Evolutionary conservation across 1,284 basidiomycete genomes (phyloP), one percentile per base, ranked within the genome.

Genomic region (Takashimella koratensis): DNA sequence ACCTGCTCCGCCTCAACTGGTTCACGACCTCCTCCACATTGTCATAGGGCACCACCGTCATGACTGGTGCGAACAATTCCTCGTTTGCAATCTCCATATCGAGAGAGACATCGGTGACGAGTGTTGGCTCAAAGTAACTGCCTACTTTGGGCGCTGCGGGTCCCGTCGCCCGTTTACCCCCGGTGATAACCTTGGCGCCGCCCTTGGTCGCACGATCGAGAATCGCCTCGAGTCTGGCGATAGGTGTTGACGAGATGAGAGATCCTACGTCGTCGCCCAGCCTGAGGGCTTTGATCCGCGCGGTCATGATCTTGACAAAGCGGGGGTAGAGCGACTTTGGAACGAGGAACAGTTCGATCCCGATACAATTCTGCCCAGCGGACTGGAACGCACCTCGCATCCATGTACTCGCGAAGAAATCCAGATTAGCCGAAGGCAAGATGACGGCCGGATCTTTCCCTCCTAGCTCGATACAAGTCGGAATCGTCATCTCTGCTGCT

Each of bases 331-430:
- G 85, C 0, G 80, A 79, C 0, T 78, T 71, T 63, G 91, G 90
- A 27, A 98, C 90, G 44, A 98, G 83, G 60, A 97, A 84, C 0
- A 93, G 84, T 74, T 98, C 95, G 55, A 95, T 89, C 24, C 94
- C 93, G 62, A 96, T 95, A 71, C 95, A 98, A 72, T 98, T 98
- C 76, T 98, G 95, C 16, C 95, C 95, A 42, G 73, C 65, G 51
- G 66, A 49, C 27, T 45, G 54, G 52, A 88, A 95, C 51, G 89
- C 82, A 42, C 88, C 90, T 47, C 91, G 86, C 85, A 95, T 86
- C 83, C 76, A 80, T 0, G 79, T 81, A 12, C 76, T 76, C 2
- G 72, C 68, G 55, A 81, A 81, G 54, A 73, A 78, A 16, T 71
- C 64, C 6, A 81, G 54, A 54, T 81, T 75, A 0, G 79, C 77